phyloP scores from a whole-genome alignment of 2,329 filamentous ascomycete species.

The Diaporthe ilicicola region DNA sequence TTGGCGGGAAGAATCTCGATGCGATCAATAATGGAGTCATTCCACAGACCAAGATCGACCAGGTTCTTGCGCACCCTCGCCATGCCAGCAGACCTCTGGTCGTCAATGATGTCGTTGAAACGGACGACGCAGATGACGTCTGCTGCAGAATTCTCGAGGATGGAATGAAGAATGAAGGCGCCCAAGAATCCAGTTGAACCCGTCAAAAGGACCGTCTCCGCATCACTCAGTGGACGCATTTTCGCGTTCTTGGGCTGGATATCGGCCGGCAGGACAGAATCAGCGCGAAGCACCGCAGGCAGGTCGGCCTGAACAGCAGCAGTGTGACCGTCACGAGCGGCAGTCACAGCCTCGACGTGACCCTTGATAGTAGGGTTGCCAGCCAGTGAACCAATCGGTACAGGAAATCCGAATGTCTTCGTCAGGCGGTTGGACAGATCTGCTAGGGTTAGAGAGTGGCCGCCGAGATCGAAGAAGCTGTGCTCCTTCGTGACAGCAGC shows the following conservation, averaged over 20 bases:
- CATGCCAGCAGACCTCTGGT: slow-evolving; percentile 72
- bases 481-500: slow-evolving; percentile 73
- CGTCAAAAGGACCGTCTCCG: slow-evolving; percentile 75
- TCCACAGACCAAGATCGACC: slow-evolving; percentile 81
- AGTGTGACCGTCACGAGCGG: slow-evolving; percentile 75
- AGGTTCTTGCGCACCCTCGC: slow-evolving; percentile 78
- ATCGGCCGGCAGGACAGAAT: slow-evolving; percentile 74
- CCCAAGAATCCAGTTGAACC: slow-evolving; percentile 81
- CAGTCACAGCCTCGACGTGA: slow-evolving; percentile 75
- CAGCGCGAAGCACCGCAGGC: slow-evolving; percentile 72
- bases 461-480: slow-evolving; percentile 83
- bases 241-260: slow-evolving; percentile 65
- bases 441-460: slow-evolving; percentile 80
- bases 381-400: slow-evolving; percentile 76
- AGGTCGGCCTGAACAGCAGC: slow-evolving; percentile 80
- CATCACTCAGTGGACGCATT: slow-evolving; percentile 68
- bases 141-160: slow-evolving; percentile 74
- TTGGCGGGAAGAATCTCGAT: slow-evolving; percentile 81
- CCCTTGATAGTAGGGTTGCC: slow-evolving; percentile 76
- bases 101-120: slow-evolving; percentile 72
- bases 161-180: slow-evolving; percentile 74
- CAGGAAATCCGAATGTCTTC: slow-evolving; percentile 75
- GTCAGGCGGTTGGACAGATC: slow-evolving; percentile 77
- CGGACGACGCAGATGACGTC: slow-evolving; percentile 78
- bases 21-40: slow-evolving; percentile 79